Percentiles rank a stretch among this genome's conserved stretches.
Evolutionary conservation across 1,284 basidiomycete genomes (phyloP).

Genomic region (Xanthoconium separans): DNA sequence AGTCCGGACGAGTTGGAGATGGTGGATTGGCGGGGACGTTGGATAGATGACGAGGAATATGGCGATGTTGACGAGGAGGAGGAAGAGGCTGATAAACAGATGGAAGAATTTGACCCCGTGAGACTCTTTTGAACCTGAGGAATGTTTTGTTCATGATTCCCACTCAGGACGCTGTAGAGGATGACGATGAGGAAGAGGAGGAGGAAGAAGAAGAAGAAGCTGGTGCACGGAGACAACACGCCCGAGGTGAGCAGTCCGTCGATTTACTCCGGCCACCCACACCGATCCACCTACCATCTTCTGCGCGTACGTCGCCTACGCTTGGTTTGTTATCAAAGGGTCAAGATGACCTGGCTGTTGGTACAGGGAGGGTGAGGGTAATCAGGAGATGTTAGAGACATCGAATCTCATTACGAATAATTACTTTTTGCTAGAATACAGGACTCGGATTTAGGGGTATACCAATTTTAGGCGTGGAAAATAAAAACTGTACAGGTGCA

Average conservation of each 20-base stretch:
- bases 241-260: constrained; percentile 34
- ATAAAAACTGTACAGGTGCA: constrained; percentile 44
- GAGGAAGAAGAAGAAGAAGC: constrained; percentile 57
- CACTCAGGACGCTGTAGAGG: constrained; percentile 31
- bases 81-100: constrained; percentile 65
- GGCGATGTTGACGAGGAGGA: constrained; percentile 60
- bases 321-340: constrained; percentile 36
- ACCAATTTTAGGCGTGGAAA: constrained; percentile 12
- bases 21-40: constrained; percentile 85
- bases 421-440: constrained; percentile 8
- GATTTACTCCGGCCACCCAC: constrained; percentile 34
- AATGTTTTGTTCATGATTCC: constrained; percentile 10
- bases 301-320: constrained; percentile 51
- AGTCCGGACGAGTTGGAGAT: constrained; percentile 77
- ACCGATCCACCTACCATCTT: constrained; percentile 37
- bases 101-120: constrained; percentile 83
- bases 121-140: constrained; percentile 18
- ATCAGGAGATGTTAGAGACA: constrained; percentile 40
- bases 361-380: constrained; percentile 45
- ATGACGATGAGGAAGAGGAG: constrained; percentile 64
- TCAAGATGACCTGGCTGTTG: constrained; percentile 30
- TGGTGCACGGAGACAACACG: constrained; percentile 34
- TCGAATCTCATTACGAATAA: constrained; percentile 13
- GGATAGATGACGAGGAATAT: constrained; percentile 78
- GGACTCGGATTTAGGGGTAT: constrained; percentile 14